Base-by-base conservation (phyloP, 2,329 filamentous ascomycete genomes). In the Pseudogymnoascus sp. region DNA sequence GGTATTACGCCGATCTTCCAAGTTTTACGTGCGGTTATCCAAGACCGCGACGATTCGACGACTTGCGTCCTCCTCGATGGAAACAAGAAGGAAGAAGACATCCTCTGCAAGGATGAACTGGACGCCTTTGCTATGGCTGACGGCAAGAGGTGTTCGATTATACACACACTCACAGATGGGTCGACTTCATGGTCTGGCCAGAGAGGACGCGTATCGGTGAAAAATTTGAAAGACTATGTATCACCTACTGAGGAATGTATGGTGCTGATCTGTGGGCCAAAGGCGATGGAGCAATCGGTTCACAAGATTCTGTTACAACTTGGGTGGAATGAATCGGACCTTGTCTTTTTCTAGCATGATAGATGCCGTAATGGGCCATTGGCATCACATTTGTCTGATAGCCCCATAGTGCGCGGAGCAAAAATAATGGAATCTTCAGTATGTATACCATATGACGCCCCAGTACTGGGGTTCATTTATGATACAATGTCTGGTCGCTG, bases 1-100 rank as follows among this genome's bases (percentile, higher is more conserved):
- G 92, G 92, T 0, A 88, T 97, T 69, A 96, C 92, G n/a, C 92
- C 92, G 0, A 89, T 96, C 65, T 94, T 87, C 71, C 89, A 94
- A 69, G 89, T 96, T 2, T 77, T 95, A 59, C 79, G 89, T 6
- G 87, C 89, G 0, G 82, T 95, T 0, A 81, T 91, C 72, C 78
- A 81, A 50, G 84, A 93, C 64, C 67, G 71, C 1, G 71, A 77
- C 0, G 89, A 93, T 68, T 66, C 72, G 7, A 94, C 89, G 0
- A 75, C 72, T 2, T 96, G 90, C 69, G 74, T 88, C 1, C 79
- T 97, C 0, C 76, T 97, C 0, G 81, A 96, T 68, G 90, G 91
- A 0, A 97, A 97, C 68, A 78, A 90, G 11, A 70, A 79, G 6
- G 82, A 90, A 60, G 85, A 88, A 64, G 92, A 97, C 70, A 95